Evolutionary conservation across 2,329 filamentous ascomycete genomes (phyloP), one percentile per base, ranked within the genome.

Genomic region (Fonsecaea monophora): DNA sequence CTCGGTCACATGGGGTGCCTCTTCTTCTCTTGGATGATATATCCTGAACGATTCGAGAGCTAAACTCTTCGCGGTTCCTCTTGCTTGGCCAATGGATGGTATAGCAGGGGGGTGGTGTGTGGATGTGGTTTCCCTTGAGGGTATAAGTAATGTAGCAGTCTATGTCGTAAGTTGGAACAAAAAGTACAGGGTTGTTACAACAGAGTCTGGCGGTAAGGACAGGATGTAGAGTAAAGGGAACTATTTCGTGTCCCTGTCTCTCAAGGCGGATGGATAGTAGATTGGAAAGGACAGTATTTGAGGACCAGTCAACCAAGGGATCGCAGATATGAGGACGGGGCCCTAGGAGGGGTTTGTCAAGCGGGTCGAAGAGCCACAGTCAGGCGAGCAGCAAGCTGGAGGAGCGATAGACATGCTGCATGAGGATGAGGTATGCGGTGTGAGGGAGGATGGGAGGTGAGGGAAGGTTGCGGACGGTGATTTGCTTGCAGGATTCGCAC

Each of bases 171-270:
- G 45, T 53, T 21, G 38, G 8, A 42, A 3, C 25, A 25, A 38
- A 61, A 53, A 48, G 59, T 61, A 61, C 48, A 53, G 48, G 53
- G 58, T 42, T 48, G 53, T 62, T 55, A 58, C 54, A 40, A 53
- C 35, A 25, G 53, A 45, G 57, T 64, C 37, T 54, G 58, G 63
- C 68, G 68, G 68, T 70, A 70, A 70, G 66, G 68, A 70, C 68
- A 70, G 68, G 60, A 70, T 59, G 62, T 65, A 66, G 60, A 68
- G 60, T 40, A 42, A 55, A 60, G 59, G 53, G 45, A 21, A 38
- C n/a, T 61, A 18, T 40, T 5, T 35, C 53, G 13, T 53, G 45
- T 53, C 59, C 42, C 59, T 34, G 45, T 59, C 68, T 69, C 62
- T 64, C 61, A 64, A 67, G 55, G 35, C 42, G 42, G 53, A 50